A percentile compares a stretch with the other conserved stretches of the same genome.
Conservation (phyloP, 768 basidiomycete genomes). For the Dacryopinax spathularia region DNA sequence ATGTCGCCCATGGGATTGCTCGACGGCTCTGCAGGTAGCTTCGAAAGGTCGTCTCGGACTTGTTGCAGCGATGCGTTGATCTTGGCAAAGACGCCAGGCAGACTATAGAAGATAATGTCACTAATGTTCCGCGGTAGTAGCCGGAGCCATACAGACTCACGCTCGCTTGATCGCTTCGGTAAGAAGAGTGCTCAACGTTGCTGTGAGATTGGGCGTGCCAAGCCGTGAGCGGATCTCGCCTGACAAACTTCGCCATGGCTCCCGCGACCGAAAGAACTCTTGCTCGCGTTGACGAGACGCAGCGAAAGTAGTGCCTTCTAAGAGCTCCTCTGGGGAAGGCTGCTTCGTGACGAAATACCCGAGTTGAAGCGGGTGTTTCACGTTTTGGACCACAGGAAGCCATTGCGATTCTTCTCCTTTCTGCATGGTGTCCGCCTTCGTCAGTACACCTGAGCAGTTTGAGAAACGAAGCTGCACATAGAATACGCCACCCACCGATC, state of each 20-base stretch:
- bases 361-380: constrained; percentile 33
- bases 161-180: constrained; percentile 37
- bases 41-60: not conserved
- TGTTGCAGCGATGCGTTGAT: not conserved
- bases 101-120: not conserved
- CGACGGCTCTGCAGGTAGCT: constrained; percentile 9
- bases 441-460: constrained; percentile 43
- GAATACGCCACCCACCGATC: constrained; percentile 33
- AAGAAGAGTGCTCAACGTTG: constrained; percentile 38
- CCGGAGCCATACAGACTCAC: constrained; percentile 23
- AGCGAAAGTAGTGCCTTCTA: constrained; percentile 23
- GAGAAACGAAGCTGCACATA: not conserved
- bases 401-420: constrained; percentile 30
- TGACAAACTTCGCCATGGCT: constrained; percentile 36
- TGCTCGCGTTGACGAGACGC: constrained; percentile 27
- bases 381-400: constrained; percentile 38
- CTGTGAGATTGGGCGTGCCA: constrained; percentile 41
- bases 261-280: constrained; percentile 34
- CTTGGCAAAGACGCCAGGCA: constrained; percentile 1
- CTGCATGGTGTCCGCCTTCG: constrained; percentile 51
- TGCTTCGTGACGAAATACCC: constrained; percentile 57
- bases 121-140: not conserved
- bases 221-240: constrained; percentile 26
- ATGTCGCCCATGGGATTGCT: constrained; percentile 13
- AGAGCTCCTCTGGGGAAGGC: constrained; percentile 39